Conservation (phyloP, 805 yeast genomes). For the Candida koratica region DNA sequence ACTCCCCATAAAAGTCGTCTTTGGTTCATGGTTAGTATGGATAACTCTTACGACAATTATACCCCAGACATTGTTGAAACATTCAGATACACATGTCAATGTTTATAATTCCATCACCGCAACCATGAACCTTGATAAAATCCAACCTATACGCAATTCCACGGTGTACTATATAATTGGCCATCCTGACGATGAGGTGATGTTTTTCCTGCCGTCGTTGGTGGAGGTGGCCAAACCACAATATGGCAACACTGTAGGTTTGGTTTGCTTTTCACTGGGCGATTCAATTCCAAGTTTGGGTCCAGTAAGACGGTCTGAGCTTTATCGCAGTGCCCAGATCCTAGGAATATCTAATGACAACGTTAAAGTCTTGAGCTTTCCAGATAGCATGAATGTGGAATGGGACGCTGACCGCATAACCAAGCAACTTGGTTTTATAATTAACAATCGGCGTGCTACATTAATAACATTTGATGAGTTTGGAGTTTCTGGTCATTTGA, state of each 20-base stretch:
- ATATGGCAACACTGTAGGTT: slow-evolving; percentile 47
- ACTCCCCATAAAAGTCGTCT: slow-evolving; percentile 6
- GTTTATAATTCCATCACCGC: slow-evolving; percentile 37
- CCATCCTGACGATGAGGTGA: slow-evolving; percentile 98
- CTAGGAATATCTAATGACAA: slow-evolving; percentile 43
- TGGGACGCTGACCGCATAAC: slow-evolving; percentile 58
- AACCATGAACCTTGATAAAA: slow-evolving; percentile 21
- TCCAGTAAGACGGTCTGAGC: slow-evolving; percentile 53
- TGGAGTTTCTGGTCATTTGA: slow-evolving; percentile 87
- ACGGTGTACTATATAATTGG: slow-evolving; percentile 63
- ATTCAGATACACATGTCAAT: slow-evolving; percentile 26
- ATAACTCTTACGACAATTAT: slow-evolving; percentile 34
- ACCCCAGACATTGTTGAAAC: slow-evolving; percentile 34
- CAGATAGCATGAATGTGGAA: slow-evolving; percentile 61
- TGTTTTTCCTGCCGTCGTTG: slow-evolving; percentile 89
- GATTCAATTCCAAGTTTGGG: slow-evolving; percentile 67
- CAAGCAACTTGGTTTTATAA: slow-evolving; percentile 28
- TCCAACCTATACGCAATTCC: slow-evolving; percentile 24
- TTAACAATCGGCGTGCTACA: slow-evolving; percentile 22
- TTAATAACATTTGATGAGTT: slow-evolving; percentile 73
- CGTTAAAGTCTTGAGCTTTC: slow-evolving; percentile 45
- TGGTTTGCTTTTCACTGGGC: slow-evolving; percentile 76
- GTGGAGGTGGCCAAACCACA: slow-evolving; percentile 45
- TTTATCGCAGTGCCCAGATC: slow-evolving; percentile 49
- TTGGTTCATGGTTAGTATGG: slow-evolving; percentile 33